Evolutionary conservation across 1,139 yeast species (phyloP), one percentile per base, ranked within the genome.

Genomic region (Candida albicans): DNA sequence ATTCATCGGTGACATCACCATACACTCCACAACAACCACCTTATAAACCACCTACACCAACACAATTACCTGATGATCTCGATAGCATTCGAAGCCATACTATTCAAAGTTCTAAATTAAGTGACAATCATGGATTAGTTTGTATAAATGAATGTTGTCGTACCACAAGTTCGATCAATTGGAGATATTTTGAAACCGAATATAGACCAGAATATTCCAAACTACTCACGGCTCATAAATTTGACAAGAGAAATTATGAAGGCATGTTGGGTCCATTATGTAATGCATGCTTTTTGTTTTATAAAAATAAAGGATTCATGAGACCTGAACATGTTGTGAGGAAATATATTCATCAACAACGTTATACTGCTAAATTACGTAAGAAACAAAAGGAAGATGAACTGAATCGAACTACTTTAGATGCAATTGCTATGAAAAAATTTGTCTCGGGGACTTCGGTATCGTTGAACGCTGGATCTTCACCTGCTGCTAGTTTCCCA

Each of bases 221-320:
- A 33, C 62, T 71, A 31, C 70, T 67, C 44, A 59, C 69, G 39
- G 68, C 75, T 6, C 64, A 64, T 35, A 68, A 65, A 45, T 73
- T 73, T 46, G 66, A 73, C 53, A 69, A 69, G 48, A 62, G 62
- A 46, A 59, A 70, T 47, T 73, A 72, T 49, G 76, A 73, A 40
- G 78, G 77, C 4, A 73, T 73, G 79, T 70, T 70, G 52, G 81
- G 81, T 1, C 77, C 79, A 0, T 61, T 75, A 43, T 75, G 81
- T 55, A 74, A 75, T 53, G 79, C 79, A 2, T 75, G 81, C 51
- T 73, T 70, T 51, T 59, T 74, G 28, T 75, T 75, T 49, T 68
- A 74, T 47, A 61, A 78, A 44, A 70, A 67, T 48, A 72, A 73
- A 52, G 79, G 79, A n/a, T 74, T 73, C 52, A 73, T 75, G 77